A percentile compares a stretch with the other conserved stretches of the same genome.
Conservation (phyloP, 202 grass and related monocot genomes). For the Carex arenaria region DNA sequence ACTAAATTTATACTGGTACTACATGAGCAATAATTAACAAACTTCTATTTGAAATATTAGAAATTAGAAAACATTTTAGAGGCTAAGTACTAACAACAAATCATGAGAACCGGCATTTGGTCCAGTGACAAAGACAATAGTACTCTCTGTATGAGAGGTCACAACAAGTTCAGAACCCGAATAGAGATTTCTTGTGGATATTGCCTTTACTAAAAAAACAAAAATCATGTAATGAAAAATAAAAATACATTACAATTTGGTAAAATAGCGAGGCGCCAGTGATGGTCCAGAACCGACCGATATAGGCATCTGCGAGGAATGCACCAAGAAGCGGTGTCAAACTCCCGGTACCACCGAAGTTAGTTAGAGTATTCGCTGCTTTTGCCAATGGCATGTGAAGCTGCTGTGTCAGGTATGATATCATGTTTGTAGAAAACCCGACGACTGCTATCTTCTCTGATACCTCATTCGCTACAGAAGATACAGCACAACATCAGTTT, state of each 20-base stretch:
- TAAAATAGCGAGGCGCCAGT: conserved; percentile 62
- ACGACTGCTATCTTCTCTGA: conserved; percentile 80
- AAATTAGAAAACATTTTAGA: neutral
- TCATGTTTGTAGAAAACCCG: conserved; percentile 70
- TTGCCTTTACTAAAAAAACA: too few relatives aligned
- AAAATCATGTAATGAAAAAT: neutral
- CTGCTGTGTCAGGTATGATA: conserved; percentile 82
- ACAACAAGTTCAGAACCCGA: too few relatives aligned
- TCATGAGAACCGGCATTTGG: neutral
- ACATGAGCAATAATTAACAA: neutral
- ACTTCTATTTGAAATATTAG: neutral
- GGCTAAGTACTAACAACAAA: neutral
- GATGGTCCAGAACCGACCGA: conserved; percentile 96
- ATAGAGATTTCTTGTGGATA: too few relatives aligned
- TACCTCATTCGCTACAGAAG: conserved; percentile 56
- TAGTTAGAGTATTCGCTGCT: conserved; percentile 80
- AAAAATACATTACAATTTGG: conserved; percentile 39
- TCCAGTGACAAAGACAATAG: too few relatives aligned
- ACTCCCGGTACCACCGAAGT: conserved; percentile 74
- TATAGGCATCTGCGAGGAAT: conserved; percentile 62
- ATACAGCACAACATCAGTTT: neutral
- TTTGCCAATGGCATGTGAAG: conserved; percentile 77
- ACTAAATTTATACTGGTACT: neutral
- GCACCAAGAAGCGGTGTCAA: conserved; percentile 66
- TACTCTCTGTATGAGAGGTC: too few relatives aligned